phyloP scores from a whole-genome alignment of 1,284 basidiomycete species.

The Sutorius eximius region DNA sequence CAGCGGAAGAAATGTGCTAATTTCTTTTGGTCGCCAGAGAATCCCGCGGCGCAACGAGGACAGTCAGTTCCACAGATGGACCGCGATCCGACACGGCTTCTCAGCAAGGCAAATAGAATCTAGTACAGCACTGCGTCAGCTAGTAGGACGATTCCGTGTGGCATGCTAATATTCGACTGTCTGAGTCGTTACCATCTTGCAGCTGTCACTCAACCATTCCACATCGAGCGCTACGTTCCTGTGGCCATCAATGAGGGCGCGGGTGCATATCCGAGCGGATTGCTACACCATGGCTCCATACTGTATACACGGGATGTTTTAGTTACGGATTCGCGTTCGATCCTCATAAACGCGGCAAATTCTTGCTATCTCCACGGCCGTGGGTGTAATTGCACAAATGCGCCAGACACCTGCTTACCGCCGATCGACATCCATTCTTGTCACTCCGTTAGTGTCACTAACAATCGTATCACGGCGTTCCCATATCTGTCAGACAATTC shows the following conservation, averaged over 20 bases:
- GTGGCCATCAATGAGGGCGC: conserved; percentile 13
- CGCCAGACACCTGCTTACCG: conserved; percentile 10
- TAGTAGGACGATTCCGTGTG: neutral
- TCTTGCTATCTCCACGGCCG: conserved; percentile 32
- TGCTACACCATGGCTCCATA: conserved; percentile 10
- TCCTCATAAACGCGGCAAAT: conserved; percentile 25
- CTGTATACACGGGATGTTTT: conserved; percentile 3
- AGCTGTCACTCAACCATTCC: neutral
- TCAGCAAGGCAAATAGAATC: conserved; percentile 13
- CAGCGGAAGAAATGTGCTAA: neutral
- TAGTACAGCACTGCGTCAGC: neutral
- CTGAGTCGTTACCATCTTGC: neutral
- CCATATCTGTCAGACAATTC: conserved; percentile 57
- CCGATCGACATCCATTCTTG: conserved; percentile 35
- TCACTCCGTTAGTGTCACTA: conserved; percentile 21
- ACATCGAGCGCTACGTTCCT: conserved; percentile 6
- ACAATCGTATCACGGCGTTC: conserved; percentile 48
- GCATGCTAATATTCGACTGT: neutral
- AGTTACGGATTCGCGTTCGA: conserved; percentile 14
- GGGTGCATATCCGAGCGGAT: conserved; percentile 15
- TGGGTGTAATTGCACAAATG: conserved; percentile 6
- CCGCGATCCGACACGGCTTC: conserved; percentile 6
- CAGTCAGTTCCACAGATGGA: conserved; percentile 1
- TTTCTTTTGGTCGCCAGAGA: conserved; percentile 13
- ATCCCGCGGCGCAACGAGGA: conserved; percentile 1